phyloP scores from a whole-genome alignment of 257 asterid species.

The Rhazya stricta region DNA sequence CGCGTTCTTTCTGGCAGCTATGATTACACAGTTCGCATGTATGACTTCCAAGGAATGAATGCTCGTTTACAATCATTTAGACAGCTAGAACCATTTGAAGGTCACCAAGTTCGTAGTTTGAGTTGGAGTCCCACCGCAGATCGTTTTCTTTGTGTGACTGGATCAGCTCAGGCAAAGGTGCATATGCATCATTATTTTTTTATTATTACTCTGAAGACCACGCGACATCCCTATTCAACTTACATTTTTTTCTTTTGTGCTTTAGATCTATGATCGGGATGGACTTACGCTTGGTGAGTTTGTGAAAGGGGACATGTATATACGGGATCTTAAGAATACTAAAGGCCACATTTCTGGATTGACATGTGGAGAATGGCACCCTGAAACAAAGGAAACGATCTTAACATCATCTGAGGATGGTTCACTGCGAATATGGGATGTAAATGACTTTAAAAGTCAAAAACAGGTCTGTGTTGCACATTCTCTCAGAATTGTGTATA shows the following conservation, averaged over 20 bases:
- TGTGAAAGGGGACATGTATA: slow-evolving; percentile 96
- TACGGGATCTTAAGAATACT: slow-evolving; percentile 90
- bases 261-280: slow-evolving; percentile 93
- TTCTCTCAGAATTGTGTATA: background rate
- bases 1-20: slow-evolving; percentile 92
- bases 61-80: slow-evolving; percentile 90
- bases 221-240: slow-evolving; percentile 14
- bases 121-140: slow-evolving; percentile 99
- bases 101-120: slow-evolving; percentile 93
- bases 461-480: slow-evolving; percentile 63
- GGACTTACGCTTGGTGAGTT: slow-evolving; percentile 93
- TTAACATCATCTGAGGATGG: slow-evolving; percentile 97
- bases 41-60: slow-evolving; percentile 98
- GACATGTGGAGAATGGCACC: slow-evolving; percentile 98
- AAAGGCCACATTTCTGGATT: slow-evolving; percentile 96
- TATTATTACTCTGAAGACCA: slow-evolving; percentile 4
- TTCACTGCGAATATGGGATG: slow-evolving; percentile 91
- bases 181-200: background rate
- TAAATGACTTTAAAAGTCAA: slow-evolving; percentile 84
- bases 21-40: slow-evolving; percentile 89
- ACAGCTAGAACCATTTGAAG: slow-evolving; percentile 95
- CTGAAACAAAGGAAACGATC: slow-evolving; percentile 76
- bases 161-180: slow-evolving; percentile 99
- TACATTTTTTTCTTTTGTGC: slow-evolving; percentile 16
- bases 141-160: slow-evolving; percentile 89